These are phyloP conservation scores for Ceratocystis variospora DNA, from an alignment of 2,329 filamentous ascomycete species.

Conservation along the genomic window DNA sequence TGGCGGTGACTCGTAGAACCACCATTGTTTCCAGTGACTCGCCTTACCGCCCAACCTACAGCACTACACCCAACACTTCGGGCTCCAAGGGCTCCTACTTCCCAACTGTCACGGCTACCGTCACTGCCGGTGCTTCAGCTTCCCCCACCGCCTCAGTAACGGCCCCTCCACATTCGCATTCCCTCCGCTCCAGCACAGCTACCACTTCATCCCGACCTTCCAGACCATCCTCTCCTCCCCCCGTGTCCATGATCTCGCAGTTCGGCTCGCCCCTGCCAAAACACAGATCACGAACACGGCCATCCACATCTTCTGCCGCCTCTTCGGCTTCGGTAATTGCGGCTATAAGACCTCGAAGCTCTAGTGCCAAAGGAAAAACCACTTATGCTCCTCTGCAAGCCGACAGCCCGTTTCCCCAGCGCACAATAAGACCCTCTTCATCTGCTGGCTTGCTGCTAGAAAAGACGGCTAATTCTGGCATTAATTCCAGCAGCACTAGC, in stretches of 20 bases:
- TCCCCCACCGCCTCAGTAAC: neutral
- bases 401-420: neutral
- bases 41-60: constrained; percentile 13
- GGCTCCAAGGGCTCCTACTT: constrained; percentile 6
- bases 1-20: constrained; percentile 9
- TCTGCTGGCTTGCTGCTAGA: constrained; percentile 6
- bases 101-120: neutral
- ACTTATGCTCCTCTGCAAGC: constrained; percentile 13
- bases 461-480: neutral
- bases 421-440: constrained; percentile 5
- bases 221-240: neutral
- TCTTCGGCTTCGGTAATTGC: neutral
- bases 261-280: neutral
- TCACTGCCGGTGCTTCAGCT: neutral
- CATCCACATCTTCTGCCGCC: neutral
- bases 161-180: neutral
- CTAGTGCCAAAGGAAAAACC: constrained; percentile 5
- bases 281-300: neutral
- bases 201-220: neutral
- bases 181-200: neutral
- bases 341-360: neutral
- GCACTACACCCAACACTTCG: constrained; percentile 13
- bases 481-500: neutral
- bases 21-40: constrained; percentile 14
- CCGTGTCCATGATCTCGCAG: neutral